Base-by-base conservation (phyloP, 129 eudicot species). In the Artemisia argyi region DNA sequence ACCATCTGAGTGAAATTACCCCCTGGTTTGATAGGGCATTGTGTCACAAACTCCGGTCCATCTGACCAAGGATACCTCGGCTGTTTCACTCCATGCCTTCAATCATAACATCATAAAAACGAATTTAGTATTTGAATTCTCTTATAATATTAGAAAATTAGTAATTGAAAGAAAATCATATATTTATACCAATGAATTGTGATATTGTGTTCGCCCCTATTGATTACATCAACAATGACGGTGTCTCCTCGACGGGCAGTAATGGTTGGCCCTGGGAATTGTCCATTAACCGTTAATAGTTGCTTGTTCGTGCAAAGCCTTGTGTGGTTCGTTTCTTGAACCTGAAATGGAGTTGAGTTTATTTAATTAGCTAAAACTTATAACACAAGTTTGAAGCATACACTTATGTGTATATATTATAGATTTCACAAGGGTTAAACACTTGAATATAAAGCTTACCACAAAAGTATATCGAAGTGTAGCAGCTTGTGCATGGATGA, bases 41-140 rank as follows among this genome's bases (percentile, higher is more conserved):
- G 94, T 0, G 87, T 87, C 48, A 87, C 68, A 30, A 66, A 82
- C 71, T 82, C 89, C 3, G 94, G 89, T 7, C 94, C 94, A 53
- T 87, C 94, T 11, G 85, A 80, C 94, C 94, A 87, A 54, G 94
- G 94, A 74, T 77, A 65, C 61, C 94, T 82, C 18, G 94, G 94
- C 55, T 73, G 82, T 75, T 82, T 82, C 53, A 87, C 83, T 75
- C 94, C 94, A 75, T 87, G 94, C 94, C 94, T 87, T 54, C 22
- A 66, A 28, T 30, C 8, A 18, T 13, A 66, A 52, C 12, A 65
- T 20, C 46, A 46, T 51, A 52, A 62, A 5, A 3, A 1, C 5
- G 0, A 51, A 20, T 1, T 42, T 14, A 61, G 19, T 6, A 18
- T 54, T 22, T 1, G 16, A 5, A 0, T 54, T 5, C 10, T 2